phyloP scores from a whole-genome alignment of 257 asterid genomes.

The Paraleonurus japonicus region DNA sequence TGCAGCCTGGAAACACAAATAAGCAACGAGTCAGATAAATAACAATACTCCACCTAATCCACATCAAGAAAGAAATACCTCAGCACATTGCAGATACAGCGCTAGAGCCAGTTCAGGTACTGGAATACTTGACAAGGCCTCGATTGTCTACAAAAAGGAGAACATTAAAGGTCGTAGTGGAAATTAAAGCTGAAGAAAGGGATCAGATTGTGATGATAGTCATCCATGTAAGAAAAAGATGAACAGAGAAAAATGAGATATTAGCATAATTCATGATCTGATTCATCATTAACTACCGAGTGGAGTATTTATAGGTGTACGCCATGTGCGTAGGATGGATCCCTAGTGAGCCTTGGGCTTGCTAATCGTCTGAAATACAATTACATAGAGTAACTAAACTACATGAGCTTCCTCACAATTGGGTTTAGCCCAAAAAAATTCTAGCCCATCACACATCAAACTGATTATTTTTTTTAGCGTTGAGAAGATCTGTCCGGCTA shows the following conservation, averaged over 20 bases:
- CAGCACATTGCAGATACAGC: slow-evolving; percentile 94
- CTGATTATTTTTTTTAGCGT: neutral
- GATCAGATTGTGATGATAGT: neutral
- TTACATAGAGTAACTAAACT: neutral
- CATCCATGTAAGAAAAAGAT: neutral
- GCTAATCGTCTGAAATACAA: neutral
- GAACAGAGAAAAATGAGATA: neutral
- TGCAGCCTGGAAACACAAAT: slow-evolving; percentile 75
- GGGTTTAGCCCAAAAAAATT: no score
- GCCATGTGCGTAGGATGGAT: neutral
- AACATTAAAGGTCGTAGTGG: neutral
- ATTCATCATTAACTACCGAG: neutral
- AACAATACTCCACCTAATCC: slow-evolving; percentile 15
- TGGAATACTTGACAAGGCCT: slow-evolving; percentile 75
- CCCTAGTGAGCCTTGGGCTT: neutral
- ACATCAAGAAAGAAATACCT: slow-evolving; percentile 51
- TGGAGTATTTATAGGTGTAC: neutral
- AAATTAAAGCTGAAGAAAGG: slow-evolving; percentile 8
- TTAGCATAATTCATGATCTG: neutral
- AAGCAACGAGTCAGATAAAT: slow-evolving; percentile 27
- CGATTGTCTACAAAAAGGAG: slow-evolving; percentile 66
- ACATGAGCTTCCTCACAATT: no score
- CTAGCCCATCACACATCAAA: neutral
- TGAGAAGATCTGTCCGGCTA: neutral
- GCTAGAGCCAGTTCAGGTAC: slow-evolving; percentile 86